Evolutionary conservation across 306 rosid species (phyloP).

Genomic region (Pachyrhizus erosus): DNA sequence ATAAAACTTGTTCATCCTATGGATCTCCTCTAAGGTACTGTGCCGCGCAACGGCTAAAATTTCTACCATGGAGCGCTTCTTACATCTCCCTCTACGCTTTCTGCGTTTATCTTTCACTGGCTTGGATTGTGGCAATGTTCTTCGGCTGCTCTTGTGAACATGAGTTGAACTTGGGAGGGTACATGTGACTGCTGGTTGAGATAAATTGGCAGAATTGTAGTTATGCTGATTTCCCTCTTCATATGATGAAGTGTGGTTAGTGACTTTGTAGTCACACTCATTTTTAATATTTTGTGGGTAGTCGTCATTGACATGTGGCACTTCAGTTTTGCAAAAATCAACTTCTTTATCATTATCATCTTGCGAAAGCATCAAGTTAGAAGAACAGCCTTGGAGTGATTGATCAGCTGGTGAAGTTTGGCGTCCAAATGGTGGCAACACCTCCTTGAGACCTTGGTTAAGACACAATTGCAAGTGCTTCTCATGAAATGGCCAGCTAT

Average conservation of each 20-base stretch:
- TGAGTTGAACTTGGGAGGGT: slow-evolving; percentile 6
- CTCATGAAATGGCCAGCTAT: slow-evolving; percentile 69
- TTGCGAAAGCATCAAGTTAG: slow-evolving; percentile 12
- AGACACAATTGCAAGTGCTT: slow-evolving; percentile 57
- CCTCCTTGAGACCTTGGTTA: slow-evolving; percentile 52
- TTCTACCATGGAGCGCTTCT: slow-evolving; percentile 60
- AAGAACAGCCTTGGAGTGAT: slow-evolving; percentile 40
- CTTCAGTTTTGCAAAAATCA: slow-evolving; percentile 23
- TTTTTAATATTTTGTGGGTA: background rate
- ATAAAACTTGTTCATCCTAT: slow-evolving; percentile 48
- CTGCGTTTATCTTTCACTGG: slow-evolving; percentile 45
- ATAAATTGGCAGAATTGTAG: slow-evolving; percentile 39
- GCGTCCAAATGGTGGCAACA: slow-evolving; percentile 58
- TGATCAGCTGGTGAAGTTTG: slow-evolving; percentile 34
- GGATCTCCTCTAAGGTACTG: slow-evolving; percentile 53
- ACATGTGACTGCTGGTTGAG: background rate
- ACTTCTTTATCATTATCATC: slow-evolving; percentile 38
- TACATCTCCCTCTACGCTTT: slow-evolving; percentile 49
- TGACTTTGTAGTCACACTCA: slow-evolving; percentile 41
- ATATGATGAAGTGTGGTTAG: slow-evolving; percentile 34
- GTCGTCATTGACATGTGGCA: background rate
- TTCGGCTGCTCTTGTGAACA: slow-evolving; percentile 7
- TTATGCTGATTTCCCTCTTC: slow-evolving; percentile 42
- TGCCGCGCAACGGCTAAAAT: slow-evolving; percentile 56
- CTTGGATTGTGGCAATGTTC: slow-evolving; percentile 29